Evolutionary conservation across 108 stramenopile species (phyloP).

Genomic region (Skeletonema menzelii): DNA sequence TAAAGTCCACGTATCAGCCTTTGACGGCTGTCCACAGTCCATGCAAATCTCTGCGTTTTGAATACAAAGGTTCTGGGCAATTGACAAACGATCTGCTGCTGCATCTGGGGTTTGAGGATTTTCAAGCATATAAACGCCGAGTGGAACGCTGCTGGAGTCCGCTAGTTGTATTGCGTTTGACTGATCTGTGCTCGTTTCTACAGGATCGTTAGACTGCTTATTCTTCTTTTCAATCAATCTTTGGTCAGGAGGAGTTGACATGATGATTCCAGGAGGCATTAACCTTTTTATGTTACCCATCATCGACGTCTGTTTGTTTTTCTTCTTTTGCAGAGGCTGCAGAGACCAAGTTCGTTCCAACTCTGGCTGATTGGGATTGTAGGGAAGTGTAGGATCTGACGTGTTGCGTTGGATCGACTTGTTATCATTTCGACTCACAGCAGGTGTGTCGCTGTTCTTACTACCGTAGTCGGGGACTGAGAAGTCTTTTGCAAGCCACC

Average conservation of each 20-base stretch:
- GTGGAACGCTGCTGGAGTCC: not conserved
- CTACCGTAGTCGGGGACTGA: conserved; percentile 5
- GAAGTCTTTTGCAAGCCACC: conserved; percentile 33
- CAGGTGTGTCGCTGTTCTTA: conserved; percentile 3
- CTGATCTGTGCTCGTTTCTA: conserved; percentile 1
- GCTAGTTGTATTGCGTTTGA: not conserved
- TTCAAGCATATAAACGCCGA: conserved; percentile 27
- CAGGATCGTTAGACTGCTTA: not conserved
- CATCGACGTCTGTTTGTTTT: conserved; percentile 29
- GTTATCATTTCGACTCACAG: conserved; percentile 4
- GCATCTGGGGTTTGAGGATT: conserved; percentile 20
- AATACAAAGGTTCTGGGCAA: conserved; percentile 51
- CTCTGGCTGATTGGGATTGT: not conserved
- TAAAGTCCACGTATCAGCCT: conserved; percentile 74
- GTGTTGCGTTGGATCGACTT: not conserved
- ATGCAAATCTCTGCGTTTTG: conserved; percentile 71
- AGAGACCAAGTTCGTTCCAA: not conserved
- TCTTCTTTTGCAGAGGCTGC: not conserved
- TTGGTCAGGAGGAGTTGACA: conserved; percentile 43
- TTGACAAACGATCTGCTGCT: conserved; percentile 15
- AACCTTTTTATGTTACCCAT: conserved; percentile 47
- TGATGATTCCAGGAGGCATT: conserved; percentile 20
- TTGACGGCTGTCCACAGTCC: conserved; percentile 48
- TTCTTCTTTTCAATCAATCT: conserved; percentile 39
- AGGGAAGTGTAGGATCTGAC: not conserved